Evolutionary conservation across 371 early-diverging fungal species (phyloP).

Genomic region (Circinella umbellata): DNA sequence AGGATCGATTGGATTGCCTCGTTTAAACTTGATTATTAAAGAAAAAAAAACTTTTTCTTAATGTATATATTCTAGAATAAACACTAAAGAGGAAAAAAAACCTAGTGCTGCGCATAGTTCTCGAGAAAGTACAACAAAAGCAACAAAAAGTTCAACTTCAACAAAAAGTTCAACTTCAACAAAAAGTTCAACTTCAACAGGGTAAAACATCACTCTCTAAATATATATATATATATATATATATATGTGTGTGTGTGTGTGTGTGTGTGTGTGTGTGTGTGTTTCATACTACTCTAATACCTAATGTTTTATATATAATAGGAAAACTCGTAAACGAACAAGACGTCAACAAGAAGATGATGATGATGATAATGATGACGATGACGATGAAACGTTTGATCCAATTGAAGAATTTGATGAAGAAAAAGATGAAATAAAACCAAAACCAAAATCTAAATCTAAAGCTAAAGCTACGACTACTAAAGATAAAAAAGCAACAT

Average conservation of each 20-base stretch:
- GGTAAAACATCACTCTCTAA: too few relatives aligned
- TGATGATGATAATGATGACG: slow-evolving; percentile 5
- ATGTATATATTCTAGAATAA: neutral
- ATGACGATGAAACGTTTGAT: slow-evolving; percentile 13
- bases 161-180: too few relatives aligned
- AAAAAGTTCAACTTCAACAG: neutral
- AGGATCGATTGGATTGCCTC: too few relatives aligned
- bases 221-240: too few relatives aligned
- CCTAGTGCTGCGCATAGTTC: slow-evolving; percentile 1
- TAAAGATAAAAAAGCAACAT: neutral
- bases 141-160: neutral
- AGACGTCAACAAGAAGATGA: slow-evolving; percentile 11
- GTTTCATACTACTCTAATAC: neutral
- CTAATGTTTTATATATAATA: neutral
- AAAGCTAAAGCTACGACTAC: neutral
- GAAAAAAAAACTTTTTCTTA: too few relatives aligned
- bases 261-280: too few relatives aligned
- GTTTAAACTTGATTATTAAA: too few relatives aligned
- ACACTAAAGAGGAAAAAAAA: neutral
- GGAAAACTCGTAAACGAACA: neutral
- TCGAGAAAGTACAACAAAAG: neutral
- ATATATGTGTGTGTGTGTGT: too few relatives aligned
- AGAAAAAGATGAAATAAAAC: neutral
- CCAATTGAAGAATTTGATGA: slow-evolving; percentile 16
- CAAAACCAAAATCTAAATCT: neutral